These are phyloP conservation scores for Centella asiatica DNA, from an alignment of 129 eudicot species.

Conservation along the genomic window DNA sequence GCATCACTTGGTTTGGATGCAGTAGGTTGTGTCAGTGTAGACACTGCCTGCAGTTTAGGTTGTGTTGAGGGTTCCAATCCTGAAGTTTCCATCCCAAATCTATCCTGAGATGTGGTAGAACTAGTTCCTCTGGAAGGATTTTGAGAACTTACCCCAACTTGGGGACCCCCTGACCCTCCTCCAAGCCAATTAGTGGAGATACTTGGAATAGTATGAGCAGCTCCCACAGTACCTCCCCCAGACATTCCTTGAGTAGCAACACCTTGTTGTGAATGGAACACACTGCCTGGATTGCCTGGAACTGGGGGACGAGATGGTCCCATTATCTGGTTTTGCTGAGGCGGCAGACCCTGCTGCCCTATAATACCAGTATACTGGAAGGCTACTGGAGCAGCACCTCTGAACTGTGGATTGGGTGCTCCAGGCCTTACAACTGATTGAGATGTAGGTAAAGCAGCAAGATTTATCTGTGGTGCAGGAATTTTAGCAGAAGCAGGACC, in stretches of 20 bases:
- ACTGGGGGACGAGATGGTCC: slow-evolving; percentile 46
- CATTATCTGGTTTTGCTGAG: slow-evolving; percentile 43
- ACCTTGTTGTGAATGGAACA: slow-evolving; percentile 28
- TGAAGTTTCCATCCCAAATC: slow-evolving; percentile 22
- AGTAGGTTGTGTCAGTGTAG: slow-evolving; percentile 24
- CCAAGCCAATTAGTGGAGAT: slow-evolving; percentile 30
- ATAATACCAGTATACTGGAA: slow-evolving; percentile 36
- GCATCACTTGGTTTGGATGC: slow-evolving; percentile 36
- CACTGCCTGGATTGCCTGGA: slow-evolving; percentile 26
- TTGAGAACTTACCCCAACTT: slow-evolving; percentile 37
- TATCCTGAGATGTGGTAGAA: slow-evolving; percentile 27
- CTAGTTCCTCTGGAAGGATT: slow-evolving; percentile 21
- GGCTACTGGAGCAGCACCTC: slow-evolving; percentile 23
- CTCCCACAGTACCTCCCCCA: slow-evolving; percentile 28
- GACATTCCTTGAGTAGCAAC: slow-evolving; percentile 35
- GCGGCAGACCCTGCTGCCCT: slow-evolving; percentile 35
- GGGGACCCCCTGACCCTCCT: slow-evolving; percentile 30
- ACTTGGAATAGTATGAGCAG: slow-evolving; percentile 22
- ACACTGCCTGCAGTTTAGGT: slow-evolving; percentile 27
- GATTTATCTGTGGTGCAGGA: slow-evolving; percentile 81
- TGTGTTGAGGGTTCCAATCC: slow-evolving; percentile 26
- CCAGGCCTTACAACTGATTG: slow-evolving; percentile 29
- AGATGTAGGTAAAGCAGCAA: slow-evolving; percentile 31
- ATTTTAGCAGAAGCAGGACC: slow-evolving; percentile 91
- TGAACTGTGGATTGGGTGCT: slow-evolving; percentile 23